These are phyloP conservation scores for Trichoderma sp. DNA, from an alignment of 2,329 filamentous ascomycete genomes.

Conservation along the genomic window DNA sequence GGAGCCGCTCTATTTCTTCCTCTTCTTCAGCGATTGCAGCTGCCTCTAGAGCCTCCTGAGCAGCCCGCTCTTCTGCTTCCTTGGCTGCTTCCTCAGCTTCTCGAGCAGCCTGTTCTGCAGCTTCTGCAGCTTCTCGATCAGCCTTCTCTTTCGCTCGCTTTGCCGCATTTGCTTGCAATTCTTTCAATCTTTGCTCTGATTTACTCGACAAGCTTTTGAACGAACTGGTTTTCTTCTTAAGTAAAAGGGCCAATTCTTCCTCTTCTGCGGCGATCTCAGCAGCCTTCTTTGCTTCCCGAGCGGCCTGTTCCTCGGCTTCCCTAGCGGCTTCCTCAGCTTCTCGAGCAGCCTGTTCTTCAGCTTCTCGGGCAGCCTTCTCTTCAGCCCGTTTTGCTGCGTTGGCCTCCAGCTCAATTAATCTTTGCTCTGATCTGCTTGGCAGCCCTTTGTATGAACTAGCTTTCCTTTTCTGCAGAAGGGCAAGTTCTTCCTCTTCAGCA, in stretches of 20 bases:
- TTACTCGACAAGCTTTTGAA: conserved; percentile 22
- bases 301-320: conserved; percentile 25
- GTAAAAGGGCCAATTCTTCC: conserved; percentile 41
- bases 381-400: conserved; percentile 38
- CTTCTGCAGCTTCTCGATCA: conserved; percentile 18
- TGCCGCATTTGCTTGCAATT: background rate
- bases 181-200: background rate
- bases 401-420: conserved; percentile 38
- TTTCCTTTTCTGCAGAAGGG: conserved; percentile 47
- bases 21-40: conserved; percentile 31
- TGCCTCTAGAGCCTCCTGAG: conserved; percentile 22
- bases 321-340: conserved; percentile 28
- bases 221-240: conserved; percentile 47
- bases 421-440: conserved; percentile 46
- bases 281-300: conserved; percentile 22
- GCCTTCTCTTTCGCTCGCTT: background rate
- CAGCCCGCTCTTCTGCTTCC: conserved; percentile 19
- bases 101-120: conserved; percentile 27
- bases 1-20: conserved; percentile 41
- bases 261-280: conserved; percentile 31
- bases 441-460: conserved; percentile 44
- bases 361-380: conserved; percentile 32
- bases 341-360: conserved; percentile 33
- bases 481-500: conserved; percentile 40
- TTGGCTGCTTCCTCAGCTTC: conserved; percentile 27